Evolutionary conservation across 768 basidiomycete genomes (phyloP).

Genomic region (Panaeolus papilionaceus): DNA sequence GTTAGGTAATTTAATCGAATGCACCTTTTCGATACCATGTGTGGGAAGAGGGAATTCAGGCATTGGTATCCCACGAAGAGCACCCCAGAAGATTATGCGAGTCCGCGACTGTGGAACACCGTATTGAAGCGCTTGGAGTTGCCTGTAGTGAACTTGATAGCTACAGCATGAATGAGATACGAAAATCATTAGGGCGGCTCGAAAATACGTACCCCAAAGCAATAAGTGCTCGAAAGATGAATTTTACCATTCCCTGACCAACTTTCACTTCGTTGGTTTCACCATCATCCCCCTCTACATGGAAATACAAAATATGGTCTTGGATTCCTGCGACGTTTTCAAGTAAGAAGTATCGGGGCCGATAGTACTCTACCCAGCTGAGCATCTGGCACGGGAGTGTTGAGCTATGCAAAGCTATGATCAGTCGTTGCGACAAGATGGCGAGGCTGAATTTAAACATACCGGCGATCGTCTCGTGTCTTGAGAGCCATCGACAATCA

Average conservation of each 20-base stretch:
- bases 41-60: conserved; percentile 72
- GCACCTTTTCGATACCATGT: conserved; percentile 45
- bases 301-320: conserved; percentile 49
- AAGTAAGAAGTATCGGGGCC: conserved; percentile 67
- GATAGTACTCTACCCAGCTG: conserved; percentile 69
- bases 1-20: conserved; percentile 44
- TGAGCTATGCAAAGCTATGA: conserved; percentile 44
- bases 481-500: conserved; percentile 27
- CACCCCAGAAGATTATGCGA: conserved; percentile 74
- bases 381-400: conserved; percentile 75
- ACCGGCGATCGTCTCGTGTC: conserved; percentile 70
- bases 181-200: not conserved
- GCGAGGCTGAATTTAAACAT: conserved; percentile 15
- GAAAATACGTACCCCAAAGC: conserved; percentile 61
- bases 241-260: conserved; percentile 67
- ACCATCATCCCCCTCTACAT: conserved; percentile 29
- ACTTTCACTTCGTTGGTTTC: conserved; percentile 45
- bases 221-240: conserved; percentile 63
- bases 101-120: conserved; percentile 73
- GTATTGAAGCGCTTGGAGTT: conserved; percentile 74
- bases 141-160: conserved; percentile 71
- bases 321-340: conserved; percentile 78
- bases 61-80: conserved; percentile 58
- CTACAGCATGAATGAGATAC: conserved; percentile 34
- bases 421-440: conserved; percentile 5